phyloP scores from a whole-genome alignment of 768 basidiomycete species.

The Collybia nuda region DNA sequence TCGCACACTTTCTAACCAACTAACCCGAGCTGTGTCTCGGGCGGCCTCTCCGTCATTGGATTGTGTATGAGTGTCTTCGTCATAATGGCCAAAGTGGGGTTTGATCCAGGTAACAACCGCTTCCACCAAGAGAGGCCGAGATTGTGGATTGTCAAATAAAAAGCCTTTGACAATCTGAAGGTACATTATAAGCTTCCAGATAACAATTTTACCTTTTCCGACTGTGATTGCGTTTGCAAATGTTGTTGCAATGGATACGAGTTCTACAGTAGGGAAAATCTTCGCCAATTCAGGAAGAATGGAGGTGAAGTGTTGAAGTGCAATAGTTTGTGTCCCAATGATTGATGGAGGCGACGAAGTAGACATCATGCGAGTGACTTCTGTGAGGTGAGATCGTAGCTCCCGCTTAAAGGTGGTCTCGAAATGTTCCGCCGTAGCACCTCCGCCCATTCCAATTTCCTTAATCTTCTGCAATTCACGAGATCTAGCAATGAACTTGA shows the following conservation, averaged over 20 bases:
- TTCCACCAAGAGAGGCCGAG: constrained; percentile 80
- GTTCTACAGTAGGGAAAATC: constrained; percentile 78
- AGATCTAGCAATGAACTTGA: constrained; percentile 92
- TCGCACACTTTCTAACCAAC: constrained; percentile 89
- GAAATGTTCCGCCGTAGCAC: constrained; percentile 82
- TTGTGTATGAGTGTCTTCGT: constrained; percentile 70
- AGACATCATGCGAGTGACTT: constrained; percentile 90
- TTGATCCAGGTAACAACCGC: constrained; percentile 92
- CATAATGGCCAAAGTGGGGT: constrained; percentile 90
- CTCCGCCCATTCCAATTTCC: constrained; percentile 76
- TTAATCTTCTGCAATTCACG: constrained; percentile 84
- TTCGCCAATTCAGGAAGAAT: constrained; percentile 86
- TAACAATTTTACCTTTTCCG: constrained; percentile 82
- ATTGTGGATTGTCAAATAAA: constrained; percentile 80
- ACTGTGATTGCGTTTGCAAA: constrained; percentile 83
- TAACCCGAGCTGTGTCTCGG: constrained; percentile 74
- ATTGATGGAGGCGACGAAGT: constrained; percentile 76
- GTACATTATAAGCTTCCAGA: constrained; percentile 94
- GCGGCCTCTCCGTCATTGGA: constrained; percentile 64
- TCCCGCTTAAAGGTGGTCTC: constrained; percentile 86
- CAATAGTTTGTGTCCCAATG: constrained; percentile 94
- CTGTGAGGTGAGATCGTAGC: constrained; percentile 68
- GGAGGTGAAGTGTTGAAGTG: constrained; percentile 89
- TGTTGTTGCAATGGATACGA: constrained; percentile 82
- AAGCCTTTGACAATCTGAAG: constrained; percentile 88